Evolutionary conservation across 805 yeast species (phyloP), one percentile per base, ranked within the genome.

Genomic region (Yarrowia alimentaria): DNA sequence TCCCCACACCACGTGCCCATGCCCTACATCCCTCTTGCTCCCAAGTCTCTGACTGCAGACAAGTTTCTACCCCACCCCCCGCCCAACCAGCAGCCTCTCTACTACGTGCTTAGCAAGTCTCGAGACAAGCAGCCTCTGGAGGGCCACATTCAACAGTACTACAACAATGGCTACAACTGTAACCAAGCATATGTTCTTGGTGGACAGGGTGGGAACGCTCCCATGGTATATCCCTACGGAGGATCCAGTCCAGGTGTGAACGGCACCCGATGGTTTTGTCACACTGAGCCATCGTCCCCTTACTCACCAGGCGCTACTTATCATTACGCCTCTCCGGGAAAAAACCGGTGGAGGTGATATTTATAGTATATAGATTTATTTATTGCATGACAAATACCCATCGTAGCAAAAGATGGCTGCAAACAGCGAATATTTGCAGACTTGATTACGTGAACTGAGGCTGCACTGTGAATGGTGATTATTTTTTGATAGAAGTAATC

Each of bases 51-150:
- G 35, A 43, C 50, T 3, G 50, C 50, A 4, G 50, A 43, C 37
- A 43, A 43, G 37, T 30, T 43, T 17, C 22, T 43, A 22, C 50
- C 50, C 10, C 28, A 21, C 6, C 50, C 35, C 8, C 50, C 50
- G 21, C 50, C 50, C 28, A 43, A 31, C 50, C 50, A 43, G 37
- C 35, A 30, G 50, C 50, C 50, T 10, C 28, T 43, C 21, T 43
- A 43, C 22, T 43, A 43, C 22, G 35, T 31, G 29, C 37, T 43
- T 21, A 11, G 21, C 20, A 43, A 43, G 37, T 30, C 37, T 0
- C 35, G 50, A 5, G 50, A 43, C 24, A 43, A 43, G 50, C 50
- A 31, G 28, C 50, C 50, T 6, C 37, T 21, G 21, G 50, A 43
- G 30, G 50, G 50, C 22, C 50, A 43, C 30, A 43, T 43, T 7